Conservation (phyloP, 2,329 filamentous ascomycete genomes). For the Fusarium setosum region DNA sequence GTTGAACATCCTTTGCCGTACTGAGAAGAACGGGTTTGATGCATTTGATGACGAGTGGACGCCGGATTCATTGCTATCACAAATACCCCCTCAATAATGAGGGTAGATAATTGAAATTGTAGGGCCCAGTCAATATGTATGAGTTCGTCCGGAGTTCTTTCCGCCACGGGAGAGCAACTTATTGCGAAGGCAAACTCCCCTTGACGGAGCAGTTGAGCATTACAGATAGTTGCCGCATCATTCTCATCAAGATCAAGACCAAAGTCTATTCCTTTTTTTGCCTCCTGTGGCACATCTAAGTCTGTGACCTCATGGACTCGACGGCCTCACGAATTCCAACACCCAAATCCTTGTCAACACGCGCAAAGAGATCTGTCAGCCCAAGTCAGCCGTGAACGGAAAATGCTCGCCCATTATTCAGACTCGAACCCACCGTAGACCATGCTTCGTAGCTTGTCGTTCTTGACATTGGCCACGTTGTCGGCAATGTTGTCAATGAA, state of each 20-base stretch:
- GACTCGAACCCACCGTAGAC: neutral
- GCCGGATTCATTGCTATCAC: slow-evolving; percentile 8
- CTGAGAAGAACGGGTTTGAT: neutral
- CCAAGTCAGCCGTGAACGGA: too few relatives aligned
- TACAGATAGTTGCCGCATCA: too few relatives aligned
- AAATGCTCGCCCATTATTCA: neutral
- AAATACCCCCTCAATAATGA: slow-evolving; percentile 21
- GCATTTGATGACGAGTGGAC: slow-evolving; percentile 14
- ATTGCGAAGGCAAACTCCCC: too few relatives aligned
- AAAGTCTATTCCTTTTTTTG: too few relatives aligned
- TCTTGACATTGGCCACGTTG: neutral
- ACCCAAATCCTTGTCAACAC: neutral
- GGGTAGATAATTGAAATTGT: too few relatives aligned
- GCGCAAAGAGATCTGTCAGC: neutral
- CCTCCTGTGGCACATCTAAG: neutral
- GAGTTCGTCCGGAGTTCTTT: too few relatives aligned
- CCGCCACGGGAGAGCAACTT: too few relatives aligned
- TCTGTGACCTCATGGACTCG: neutral
- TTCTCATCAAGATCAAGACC: too few relatives aligned
- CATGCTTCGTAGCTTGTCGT: neutral
- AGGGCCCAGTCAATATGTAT: too few relatives aligned
- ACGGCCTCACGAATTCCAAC: neutral
- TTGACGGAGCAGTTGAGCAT: too few relatives aligned
- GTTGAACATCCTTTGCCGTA: neutral
- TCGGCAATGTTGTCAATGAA: slow-evolving; percentile 5